Base-by-base conservation (phyloP, 2,329 filamentous ascomycete species). In the Cladophialophora chaetospira region DNA sequence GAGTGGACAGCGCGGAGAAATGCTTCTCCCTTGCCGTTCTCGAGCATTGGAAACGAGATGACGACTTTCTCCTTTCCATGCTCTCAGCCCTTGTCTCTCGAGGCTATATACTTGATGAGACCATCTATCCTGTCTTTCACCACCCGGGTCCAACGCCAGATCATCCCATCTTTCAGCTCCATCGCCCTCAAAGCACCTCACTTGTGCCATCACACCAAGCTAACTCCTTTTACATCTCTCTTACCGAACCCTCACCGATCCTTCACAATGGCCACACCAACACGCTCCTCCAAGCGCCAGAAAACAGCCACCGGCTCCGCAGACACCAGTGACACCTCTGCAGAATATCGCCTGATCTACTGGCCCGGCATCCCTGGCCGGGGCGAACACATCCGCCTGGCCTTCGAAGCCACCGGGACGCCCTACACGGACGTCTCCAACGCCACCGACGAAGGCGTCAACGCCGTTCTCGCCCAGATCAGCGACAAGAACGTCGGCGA, bases 301-400 rank as follows among this genome's bases (percentile, higher is more conserved):
- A 65, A 59, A 26, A 58, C 54, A n/a, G 43, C 40, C 26, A 36
- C 46, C 23, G 51, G 47, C n/a, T 28, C 56, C n/a, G 31, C 35
- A n/a, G 26, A 13, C n/a, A 17, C 23, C 31, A 23, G 15, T 1
- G 38, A 28, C 48, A 17, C 29, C 5, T 53, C 46, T 6, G 21
- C 19, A 19, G n/a, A 31, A 31, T 64, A 56, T 56, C 43, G 55
- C 28, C 25, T 65, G 6, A 57, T 65, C 38, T 62, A 62, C 53
- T 62, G 60, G 82, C 86, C 87, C 15, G 72, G 71, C 15, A 74
- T 90, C 23, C 89, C 89, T 29, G 89, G 89, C 36, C 86, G 89
- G 46, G 89, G 85, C 60, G 89, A 93, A 69, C 83, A 84, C 70
- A 75, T 91, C 68, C 88, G 89, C 19, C 81, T 93, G 9, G 79